Percentiles rank a stretch among this genome's conserved stretches.
Evolutionary conservation across 2,329 filamentous ascomycete species (phyloP).

Genomic region (Ceratocystis ficicola): DNA sequence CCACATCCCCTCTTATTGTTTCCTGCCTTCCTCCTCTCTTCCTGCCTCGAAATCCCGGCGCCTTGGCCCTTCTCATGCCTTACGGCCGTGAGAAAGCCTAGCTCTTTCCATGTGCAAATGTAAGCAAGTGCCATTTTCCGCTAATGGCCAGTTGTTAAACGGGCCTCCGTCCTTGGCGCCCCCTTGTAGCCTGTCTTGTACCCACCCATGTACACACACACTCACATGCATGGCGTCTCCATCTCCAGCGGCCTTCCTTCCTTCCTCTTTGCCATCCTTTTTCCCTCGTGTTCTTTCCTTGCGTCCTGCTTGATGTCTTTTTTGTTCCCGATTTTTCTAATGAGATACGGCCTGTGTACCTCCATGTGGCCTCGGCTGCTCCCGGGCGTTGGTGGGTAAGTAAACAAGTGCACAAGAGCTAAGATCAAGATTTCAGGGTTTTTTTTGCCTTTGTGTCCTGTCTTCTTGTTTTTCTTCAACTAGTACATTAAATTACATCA

Average conservation of each 20-base stretch:
- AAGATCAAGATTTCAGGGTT: too few species aligned
- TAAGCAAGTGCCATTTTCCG: too few species aligned
- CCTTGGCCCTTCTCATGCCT: not conserved
- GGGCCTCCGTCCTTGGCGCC: not conserved
- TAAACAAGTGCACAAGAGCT: too few species aligned
- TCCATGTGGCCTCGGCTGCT: constrained; percentile 1
- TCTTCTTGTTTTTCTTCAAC: too few species aligned
- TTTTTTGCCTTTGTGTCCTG: too few species aligned
- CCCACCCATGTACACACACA: not conserved
- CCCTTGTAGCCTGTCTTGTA: not conserved
- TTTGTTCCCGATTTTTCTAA: not conserved
- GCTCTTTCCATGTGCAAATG: not conserved
- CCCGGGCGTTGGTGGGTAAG: not conserved
- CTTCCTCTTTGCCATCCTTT: not conserved
- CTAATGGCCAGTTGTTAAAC: not conserved
- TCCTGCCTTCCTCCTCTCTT: not conserved
- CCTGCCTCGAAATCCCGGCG: constrained; percentile 1
- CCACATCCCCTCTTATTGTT: not conserved
- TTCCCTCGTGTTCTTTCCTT: not conserved
- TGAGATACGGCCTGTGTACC: not conserved
- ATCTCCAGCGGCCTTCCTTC: not conserved
- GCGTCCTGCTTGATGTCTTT: not conserved
- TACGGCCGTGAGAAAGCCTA: not conserved
- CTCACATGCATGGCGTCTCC: not conserved
- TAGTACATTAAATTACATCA: too few species aligned